Percentiles rank a stretch among this genome's conserved stretches.
phyloP scores from a whole-genome alignment of 306 rosid species.

The Vachellia pachyceras region DNA sequence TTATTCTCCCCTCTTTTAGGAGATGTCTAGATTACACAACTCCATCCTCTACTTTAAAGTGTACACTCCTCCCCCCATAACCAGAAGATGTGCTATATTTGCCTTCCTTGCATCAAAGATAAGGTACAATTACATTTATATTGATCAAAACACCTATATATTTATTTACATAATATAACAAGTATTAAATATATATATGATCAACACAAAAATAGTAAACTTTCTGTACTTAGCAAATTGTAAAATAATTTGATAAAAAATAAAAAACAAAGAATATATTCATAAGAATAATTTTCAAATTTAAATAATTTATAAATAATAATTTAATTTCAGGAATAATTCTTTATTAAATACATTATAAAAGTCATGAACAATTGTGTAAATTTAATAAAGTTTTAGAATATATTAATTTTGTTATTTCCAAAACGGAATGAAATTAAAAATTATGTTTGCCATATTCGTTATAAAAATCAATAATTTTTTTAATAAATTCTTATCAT shows the following conservation, averaged over 20 bases:
- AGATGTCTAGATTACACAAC: not conserved
- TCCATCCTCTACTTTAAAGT: not conserved
- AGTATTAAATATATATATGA: not conserved
- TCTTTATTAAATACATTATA: not conserved
- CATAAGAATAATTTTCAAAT: not conserved
- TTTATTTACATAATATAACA: not conserved
- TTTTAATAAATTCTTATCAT: not conserved
- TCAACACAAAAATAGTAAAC: not conserved
- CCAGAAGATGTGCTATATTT: not conserved
- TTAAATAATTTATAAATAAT: not conserved
- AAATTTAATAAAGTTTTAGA: not conserved
- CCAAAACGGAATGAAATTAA: not conserved
- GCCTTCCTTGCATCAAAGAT: not conserved
- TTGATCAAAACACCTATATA: not conserved
- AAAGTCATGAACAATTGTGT: not conserved
- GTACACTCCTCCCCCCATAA: not conserved
- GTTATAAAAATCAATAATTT: no score
- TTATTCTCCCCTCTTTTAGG: not conserved
- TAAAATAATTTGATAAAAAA: not conserved
- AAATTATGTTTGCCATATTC: not conserved
- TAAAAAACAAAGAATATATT: not conserved
- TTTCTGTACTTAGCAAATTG: not conserved
- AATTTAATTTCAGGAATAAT: not conserved
- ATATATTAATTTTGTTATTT: not conserved
- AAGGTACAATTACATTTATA: not conserved